Base-by-base conservation (phyloP, 306 rosid species). In the Cajanus cajan region DNA sequence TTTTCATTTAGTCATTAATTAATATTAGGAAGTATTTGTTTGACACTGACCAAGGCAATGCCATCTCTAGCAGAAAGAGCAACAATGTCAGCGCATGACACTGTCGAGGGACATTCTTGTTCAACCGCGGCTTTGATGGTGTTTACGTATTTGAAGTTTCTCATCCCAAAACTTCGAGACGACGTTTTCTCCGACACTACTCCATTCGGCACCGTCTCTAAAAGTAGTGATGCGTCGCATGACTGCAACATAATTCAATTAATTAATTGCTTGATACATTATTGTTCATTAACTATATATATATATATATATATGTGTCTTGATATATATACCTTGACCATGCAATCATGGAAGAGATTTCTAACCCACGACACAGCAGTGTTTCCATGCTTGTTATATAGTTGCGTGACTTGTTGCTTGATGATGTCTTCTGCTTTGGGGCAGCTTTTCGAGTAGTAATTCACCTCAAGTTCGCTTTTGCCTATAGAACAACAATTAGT, bases 291-390 rank as follows among this genome's bases (percentile, higher is more conserved):
- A 48, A 48, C 6, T 15, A 15, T n/a, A n/a, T n/a, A n/a, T n/a
- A n/a, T n/a, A n/a, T n/a, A n/a, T n/a, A n/a, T n/a, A n/a, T n/a
- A n/a, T n/a, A n/a, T n/a, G n/a, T n/a, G n/a, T n/a, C n/a, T n/a
- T n/a, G n/a, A n/a, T n/a, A n/a, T n/a, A n/a, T n/a, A n/a, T n/a
- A 94, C 98, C 97, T 91, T 73, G 24, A 94, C 96, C 19, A 90
- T 33, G 79, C 99, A 93, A 55, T 93, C 98, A 43, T 95, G 98
- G 90, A 95, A 95, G 75, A 91, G 97, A 84, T 95, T 95, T 90
- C 99, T 84, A 24, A 95, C 57, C 99, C 98, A 95, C 0, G 97
- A 90, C 69, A 91, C 84, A 5, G 98, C 96, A 0, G 98, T 90
- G 81, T 90, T 91, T 31, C 99, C 99, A 71, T 95, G 99, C 74